Evolutionary conservation across 371 early-diverging fungal species (phyloP).

Genomic region (Pancytospora epiphaga): DNA sequence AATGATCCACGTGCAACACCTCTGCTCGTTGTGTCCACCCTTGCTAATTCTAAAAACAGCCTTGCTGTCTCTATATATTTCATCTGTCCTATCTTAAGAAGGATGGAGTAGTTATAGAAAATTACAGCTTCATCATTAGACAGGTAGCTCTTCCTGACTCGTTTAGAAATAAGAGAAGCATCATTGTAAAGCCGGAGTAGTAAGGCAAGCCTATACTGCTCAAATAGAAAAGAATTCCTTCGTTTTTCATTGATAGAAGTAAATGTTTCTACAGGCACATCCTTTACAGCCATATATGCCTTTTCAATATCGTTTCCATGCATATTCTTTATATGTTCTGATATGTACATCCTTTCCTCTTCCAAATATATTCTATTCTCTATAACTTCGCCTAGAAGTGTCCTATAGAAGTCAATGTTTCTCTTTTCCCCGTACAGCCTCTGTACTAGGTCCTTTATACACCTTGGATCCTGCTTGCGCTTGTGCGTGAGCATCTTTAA

Average conservation of each 20-base stretch:
- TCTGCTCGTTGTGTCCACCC: slow-evolving; percentile 1
- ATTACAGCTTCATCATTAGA: slow-evolving; percentile 26
- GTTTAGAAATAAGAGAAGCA: slow-evolving; percentile 40
- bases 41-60: slow-evolving; percentile 30
- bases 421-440: slow-evolving; percentile 26
- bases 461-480: slow-evolving; percentile 49
- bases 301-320: slow-evolving; percentile 1
- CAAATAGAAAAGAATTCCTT: slow-evolving; percentile 54
- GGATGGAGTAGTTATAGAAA: slow-evolving; percentile 39
- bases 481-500: slow-evolving; percentile 45
- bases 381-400: slow-evolving; percentile 47
- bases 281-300: slow-evolving; percentile 46
- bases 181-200: slow-evolving; percentile 41
- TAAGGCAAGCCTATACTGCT: slow-evolving; percentile 51
- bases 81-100: slow-evolving; percentile 42
- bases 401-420: slow-evolving; percentile 30
- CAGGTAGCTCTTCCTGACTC: slow-evolving; percentile 51
- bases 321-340: slow-evolving; percentile 44
- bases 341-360: slow-evolving; percentile 50
- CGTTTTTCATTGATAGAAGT: slow-evolving; percentile 40
- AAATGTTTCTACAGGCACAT: slow-evolving; percentile 60
- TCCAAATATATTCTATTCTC: slow-evolving; percentile 60
- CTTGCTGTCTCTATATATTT: slow-evolving; percentile 40
- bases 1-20: slow-evolving; percentile 19
- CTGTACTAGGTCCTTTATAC: slow-evolving; percentile 44